phyloP scores from a whole-genome alignment of 768 basidiomycete species.

The Pholiota molesta region DNA sequence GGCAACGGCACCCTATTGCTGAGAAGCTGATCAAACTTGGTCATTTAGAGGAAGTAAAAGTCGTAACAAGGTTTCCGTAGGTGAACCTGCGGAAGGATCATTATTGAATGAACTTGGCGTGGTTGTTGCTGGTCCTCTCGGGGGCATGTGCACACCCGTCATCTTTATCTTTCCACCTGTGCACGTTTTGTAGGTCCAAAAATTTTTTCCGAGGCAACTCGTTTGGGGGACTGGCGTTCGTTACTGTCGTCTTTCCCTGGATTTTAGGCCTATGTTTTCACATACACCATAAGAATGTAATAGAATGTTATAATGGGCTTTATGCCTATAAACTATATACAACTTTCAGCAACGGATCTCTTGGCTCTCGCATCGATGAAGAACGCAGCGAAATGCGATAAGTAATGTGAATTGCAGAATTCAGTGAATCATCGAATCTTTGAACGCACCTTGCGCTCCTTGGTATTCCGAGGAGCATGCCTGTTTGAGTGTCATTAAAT shows the following conservation, averaged over 20 bases:
- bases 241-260: slow-evolving; percentile 15
- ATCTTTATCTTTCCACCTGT: slow-evolving; percentile 48
- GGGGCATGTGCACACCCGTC: slow-evolving; percentile 39
- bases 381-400: slow-evolving; percentile 81
- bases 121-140: slow-evolving; percentile 32
- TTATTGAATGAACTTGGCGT: slow-evolving; percentile 43
- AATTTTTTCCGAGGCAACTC: slow-evolving; percentile 13
- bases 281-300: slow-evolving; percentile 25
- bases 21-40: slow-evolving; percentile 71
- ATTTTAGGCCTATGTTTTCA: slow-evolving; percentile 31
- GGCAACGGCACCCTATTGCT: slow-evolving; percentile 46
- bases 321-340: slow-evolving; percentile 33
- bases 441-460: slow-evolving; percentile 80
- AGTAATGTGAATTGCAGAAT: slow-evolving; percentile 85
- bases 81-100: slow-evolving; percentile 85
- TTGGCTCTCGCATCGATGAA: slow-evolving; percentile 83
- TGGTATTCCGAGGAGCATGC: slow-evolving; percentile 76
- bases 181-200: slow-evolving; percentile 39
- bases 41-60: slow-evolving; percentile 87
- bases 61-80: slow-evolving; percentile 82
- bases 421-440: slow-evolving; percentile 85
- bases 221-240: slow-evolving; percentile 15
- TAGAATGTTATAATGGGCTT: slow-evolving; percentile 28
- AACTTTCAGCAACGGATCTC: slow-evolving; percentile 65
- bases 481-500: slow-evolving; percentile 76